Conservation (phyloP, 1,284 basidiomycete genomes). For the Filobasidium uniguttulatum region DNA sequence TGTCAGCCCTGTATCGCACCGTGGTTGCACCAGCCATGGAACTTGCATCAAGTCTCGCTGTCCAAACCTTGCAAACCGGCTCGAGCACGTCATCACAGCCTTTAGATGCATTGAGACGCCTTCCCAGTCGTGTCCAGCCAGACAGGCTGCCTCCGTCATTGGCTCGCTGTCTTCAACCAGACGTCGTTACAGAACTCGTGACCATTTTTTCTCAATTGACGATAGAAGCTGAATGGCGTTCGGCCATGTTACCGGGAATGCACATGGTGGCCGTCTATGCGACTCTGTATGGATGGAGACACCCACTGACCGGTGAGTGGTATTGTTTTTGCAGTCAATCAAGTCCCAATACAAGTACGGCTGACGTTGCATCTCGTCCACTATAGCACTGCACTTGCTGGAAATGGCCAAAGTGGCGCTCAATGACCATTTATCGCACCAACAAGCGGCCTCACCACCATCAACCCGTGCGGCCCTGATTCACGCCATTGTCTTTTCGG, state of each 20-base stretch:
- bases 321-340: no score
- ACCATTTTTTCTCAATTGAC: constrained; percentile 5
- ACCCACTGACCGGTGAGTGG: constrained; percentile 14
- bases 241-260: constrained; percentile 4
- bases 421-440: background rate
- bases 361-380: no score
- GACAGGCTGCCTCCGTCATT: background rate
- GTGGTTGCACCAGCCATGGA: no score
- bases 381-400: constrained; percentile 7
- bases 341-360: no score
- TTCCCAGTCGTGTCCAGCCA: constrained; percentile 1
- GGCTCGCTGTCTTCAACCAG: constrained; percentile 4
- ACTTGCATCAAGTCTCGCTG: no score
- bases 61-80: background rate
- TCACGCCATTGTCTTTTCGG: background rate
- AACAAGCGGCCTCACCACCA: background rate
- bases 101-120: no score
- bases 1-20: no score
- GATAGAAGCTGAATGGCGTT: background rate
- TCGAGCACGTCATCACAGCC: background rate
- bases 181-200: constrained; percentile 9
- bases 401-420: constrained; percentile 3
- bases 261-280: constrained; percentile 13
- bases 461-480: background rate
- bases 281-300: constrained; percentile 12